phyloP scores from a whole-genome alignment of 805 yeast species.

The Pichia rugopelliculosa region DNA sequence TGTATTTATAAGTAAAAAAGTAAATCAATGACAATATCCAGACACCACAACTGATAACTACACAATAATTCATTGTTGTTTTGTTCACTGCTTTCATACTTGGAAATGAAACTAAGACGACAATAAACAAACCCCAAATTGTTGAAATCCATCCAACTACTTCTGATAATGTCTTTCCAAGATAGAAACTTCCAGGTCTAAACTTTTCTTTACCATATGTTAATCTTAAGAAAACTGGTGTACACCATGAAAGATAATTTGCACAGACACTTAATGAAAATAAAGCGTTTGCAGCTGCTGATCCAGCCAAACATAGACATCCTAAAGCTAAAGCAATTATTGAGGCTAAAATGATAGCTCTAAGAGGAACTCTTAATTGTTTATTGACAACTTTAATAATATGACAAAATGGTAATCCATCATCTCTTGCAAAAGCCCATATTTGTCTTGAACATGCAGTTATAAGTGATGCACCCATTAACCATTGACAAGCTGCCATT shows the following conservation, averaged over 20 bases:
- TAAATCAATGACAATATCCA: slow-evolving; percentile 20
- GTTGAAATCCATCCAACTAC: slow-evolving; percentile 39
- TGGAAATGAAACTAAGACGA: slow-evolving; percentile 59
- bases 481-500: slow-evolving; percentile 43
- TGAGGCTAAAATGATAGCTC: slow-evolving; percentile 47
- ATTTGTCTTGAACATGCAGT: slow-evolving; percentile 33
- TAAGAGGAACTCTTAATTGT: slow-evolving; percentile 47
- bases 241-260: slow-evolving; percentile 51
- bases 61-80: slow-evolving; percentile 34
- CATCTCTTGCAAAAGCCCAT: slow-evolving; percentile 53
- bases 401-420: slow-evolving; percentile 55
- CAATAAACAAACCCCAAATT: slow-evolving; percentile 41
- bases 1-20: slow-evolving; percentile 19
- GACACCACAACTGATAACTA: slow-evolving; percentile 26
- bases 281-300: slow-evolving; percentile 54
- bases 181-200: slow-evolving; percentile 54
- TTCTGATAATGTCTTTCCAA: slow-evolving; percentile 43
- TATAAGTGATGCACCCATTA: slow-evolving; percentile 56
- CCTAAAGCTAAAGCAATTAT: slow-evolving; percentile 37
- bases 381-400: slow-evolving; percentile 48
- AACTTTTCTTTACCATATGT: slow-evolving; percentile 42
- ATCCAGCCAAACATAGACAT: slow-evolving; percentile 44
- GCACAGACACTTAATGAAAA: slow-evolving; percentile 55
- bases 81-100: slow-evolving; percentile 29
- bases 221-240: slow-evolving; percentile 45